Evolutionary conservation across 139 green algal genomes (phyloP).

Genomic region (Micractinium sp.): DNA sequence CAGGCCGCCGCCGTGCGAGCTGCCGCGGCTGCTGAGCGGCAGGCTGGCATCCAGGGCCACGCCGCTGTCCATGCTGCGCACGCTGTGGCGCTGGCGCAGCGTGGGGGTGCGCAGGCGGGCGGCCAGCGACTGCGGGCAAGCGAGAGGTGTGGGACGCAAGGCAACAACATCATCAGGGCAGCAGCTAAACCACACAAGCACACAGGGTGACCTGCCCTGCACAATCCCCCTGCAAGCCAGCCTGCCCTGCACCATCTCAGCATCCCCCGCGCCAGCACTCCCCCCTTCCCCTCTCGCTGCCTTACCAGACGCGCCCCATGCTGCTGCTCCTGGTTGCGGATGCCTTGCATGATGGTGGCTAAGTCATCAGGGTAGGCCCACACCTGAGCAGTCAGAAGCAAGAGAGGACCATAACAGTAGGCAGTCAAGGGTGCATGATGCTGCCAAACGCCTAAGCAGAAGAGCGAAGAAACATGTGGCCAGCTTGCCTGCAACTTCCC

Average conservation of each 20-base stretch:
- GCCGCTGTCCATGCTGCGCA: not conserved
- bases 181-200: not conserved
- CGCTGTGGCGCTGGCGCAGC: not conserved
- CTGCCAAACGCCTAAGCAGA: too few relatives aligned
- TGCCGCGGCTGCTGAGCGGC: not conserved
- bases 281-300: not conserved
- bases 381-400: not conserved
- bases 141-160: not conserved
- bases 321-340: conserved; percentile 1
- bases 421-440: too few relatives aligned
- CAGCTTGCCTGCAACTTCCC: too few relatives aligned
- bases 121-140: conserved; percentile 20
- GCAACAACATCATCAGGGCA: not conserved
- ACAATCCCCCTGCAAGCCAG: not conserved
- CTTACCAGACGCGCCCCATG: not conserved
- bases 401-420: not conserved
- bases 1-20: not conserved
- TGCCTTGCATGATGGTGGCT: conserved; percentile 43
- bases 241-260: not conserved
- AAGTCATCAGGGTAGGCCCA: conserved; percentile 68
- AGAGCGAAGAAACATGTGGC: too few relatives aligned
- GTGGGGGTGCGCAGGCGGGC: conserved; percentile 9
- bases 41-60: not conserved
- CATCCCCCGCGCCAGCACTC: not conserved
- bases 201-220: not conserved